Evolutionary conservation across 345 rosid species (phyloP).

Genomic region (Brassica cretica): DNA sequence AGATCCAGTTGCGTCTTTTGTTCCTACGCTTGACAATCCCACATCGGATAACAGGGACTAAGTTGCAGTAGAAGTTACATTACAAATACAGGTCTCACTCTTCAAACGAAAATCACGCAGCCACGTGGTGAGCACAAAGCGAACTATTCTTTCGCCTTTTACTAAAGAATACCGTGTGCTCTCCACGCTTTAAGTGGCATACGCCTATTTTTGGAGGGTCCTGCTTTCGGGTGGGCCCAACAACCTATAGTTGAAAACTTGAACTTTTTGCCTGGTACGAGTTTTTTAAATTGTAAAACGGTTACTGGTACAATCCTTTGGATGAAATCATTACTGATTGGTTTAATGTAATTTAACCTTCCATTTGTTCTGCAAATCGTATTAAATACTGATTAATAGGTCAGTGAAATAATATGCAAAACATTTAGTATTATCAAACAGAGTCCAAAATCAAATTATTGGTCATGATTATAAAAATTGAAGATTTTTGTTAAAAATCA

Average conservation of each 20-base stretch:
- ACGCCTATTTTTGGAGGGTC: slow-evolving; percentile 44
- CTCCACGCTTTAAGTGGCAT: slow-evolving; percentile 34
- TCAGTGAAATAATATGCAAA: background rate
- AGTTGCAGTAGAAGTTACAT: background rate
- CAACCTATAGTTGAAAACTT: background rate
- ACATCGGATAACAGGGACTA: background rate
- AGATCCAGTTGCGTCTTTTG: background rate
- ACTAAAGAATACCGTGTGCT: slow-evolving; percentile 43
- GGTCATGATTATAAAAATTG: background rate
- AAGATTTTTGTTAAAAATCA: background rate
- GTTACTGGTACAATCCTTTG: background rate
- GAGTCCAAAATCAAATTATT: background rate
- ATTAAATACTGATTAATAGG: background rate
- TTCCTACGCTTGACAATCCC: background rate
- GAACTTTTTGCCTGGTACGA: background rate
- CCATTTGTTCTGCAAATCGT: background rate
- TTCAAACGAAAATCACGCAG: background rate
- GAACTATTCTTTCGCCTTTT: slow-evolving; percentile 46
- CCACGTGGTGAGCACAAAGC: slow-evolving; percentile 35
- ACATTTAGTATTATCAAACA: background rate
- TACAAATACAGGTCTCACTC: background rate
- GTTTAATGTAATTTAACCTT: background rate
- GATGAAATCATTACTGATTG: background rate
- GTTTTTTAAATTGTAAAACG: background rate
- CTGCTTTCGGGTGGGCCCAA: background rate